These are phyloP conservation scores for Sabuloglossum arenarium DNA, from an alignment of 495 filamentous ascomycete species.

Conservation along the genomic window DNA sequence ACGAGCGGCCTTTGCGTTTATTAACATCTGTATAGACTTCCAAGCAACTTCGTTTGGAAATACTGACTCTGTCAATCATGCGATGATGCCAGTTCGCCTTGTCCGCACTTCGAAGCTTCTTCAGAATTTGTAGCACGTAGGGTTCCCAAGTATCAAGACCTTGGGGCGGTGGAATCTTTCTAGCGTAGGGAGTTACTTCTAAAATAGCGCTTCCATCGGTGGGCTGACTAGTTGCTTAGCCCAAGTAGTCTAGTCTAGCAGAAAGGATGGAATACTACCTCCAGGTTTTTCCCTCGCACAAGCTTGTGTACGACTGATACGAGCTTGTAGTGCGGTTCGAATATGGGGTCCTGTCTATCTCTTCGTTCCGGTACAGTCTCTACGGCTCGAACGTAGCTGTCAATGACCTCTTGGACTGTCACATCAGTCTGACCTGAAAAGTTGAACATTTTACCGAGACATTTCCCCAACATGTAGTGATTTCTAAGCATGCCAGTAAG, in stretches of 20 bases:
- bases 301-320: constrained; percentile 73
- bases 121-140: constrained; percentile 53
- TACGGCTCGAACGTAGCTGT: constrained; percentile 53
- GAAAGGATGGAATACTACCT: constrained; percentile 10
- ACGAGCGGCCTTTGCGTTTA: constrained; percentile 32
- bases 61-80: constrained; percentile 47
- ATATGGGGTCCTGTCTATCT: constrained; percentile 55
- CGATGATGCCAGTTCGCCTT: constrained; percentile 97
- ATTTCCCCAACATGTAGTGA: constrained; percentile 83
- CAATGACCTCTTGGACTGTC: constrained; percentile 36
- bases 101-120: constrained; percentile 59
- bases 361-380: constrained; percentile 60
- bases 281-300: constrained; percentile 23
- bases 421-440: constrained; percentile 31
- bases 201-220: constrained; percentile 31
- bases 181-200: constrained; percentile 32
- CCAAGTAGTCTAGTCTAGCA: background rate
- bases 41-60: background rate
- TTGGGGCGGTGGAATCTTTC: constrained; percentile 22
- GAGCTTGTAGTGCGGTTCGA: constrained; percentile 94
- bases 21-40: background rate
- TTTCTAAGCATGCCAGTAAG: constrained; percentile 26
- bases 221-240: constrained; percentile 13
- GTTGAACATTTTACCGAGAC: constrained; percentile 81
- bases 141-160: constrained; percentile 48